Evolutionary conservation across 345 rosid species (phyloP), one percentile per base, ranked within the genome.

Genomic region (Cardiospermum halicacabum): DNA sequence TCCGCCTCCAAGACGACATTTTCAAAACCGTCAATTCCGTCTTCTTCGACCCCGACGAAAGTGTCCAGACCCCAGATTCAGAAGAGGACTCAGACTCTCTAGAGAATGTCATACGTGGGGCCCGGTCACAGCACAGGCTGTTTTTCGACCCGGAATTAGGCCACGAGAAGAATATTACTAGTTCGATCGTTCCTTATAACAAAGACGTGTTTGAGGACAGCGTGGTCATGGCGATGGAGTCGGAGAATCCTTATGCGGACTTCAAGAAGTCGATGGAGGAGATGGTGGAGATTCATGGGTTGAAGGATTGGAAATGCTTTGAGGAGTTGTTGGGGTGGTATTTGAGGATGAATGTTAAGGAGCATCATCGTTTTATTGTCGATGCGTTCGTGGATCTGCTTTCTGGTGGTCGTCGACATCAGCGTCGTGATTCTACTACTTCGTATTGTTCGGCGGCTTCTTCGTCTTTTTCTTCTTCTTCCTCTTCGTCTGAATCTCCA

Each of bases 251-350:
- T 0, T 89, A 91, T 50, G 27, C 50, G 4, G 99, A 94, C 60
- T 94, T 94, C 73, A 80, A 82, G 71, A 72, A 76, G n/a, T 89
- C 96, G 0, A 94, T 94, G 97, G 96, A 89, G 78, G 88, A 89
- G 69, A 94, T 94, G 91, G 97, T 89, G 68, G 81, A 81, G 72
- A 72, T 78, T 26, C 81, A 84, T 60, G 82, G 82, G 39, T 51
- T 89, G 66, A 80, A 85, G 64, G 95, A 88, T 16, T 86, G 97
- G 97, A 88, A 72, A 5, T 61, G 83, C 25, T 75, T 94, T 45
- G 95, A 91, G 70, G 87, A 91, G 72, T 57, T 94, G 76, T 66
- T 94, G 58, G 81, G 82, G 0, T 87, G 92, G 95, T 94, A 88
- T 74, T 77, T 94, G 73, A 84, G 75, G 73, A 84, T 79, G 5